phyloP scores from a whole-genome alignment of 140 eudicot species.

The Cichorium intybus region DNA sequence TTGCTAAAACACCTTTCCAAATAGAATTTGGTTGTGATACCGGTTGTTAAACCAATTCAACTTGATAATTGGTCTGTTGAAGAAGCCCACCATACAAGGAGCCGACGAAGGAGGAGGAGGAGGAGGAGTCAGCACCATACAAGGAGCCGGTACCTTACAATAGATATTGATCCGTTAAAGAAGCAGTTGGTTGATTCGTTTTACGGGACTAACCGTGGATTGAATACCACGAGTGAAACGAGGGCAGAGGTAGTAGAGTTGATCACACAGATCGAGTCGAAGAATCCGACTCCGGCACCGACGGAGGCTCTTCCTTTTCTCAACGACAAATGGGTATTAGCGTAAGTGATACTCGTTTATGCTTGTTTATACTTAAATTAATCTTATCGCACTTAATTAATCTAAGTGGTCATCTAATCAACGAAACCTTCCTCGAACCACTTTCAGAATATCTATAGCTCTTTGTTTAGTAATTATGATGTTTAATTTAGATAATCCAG shows the following conservation, averaged over 20 bases:
- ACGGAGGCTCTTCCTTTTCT: constrained; percentile 71
- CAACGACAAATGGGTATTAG: constrained; percentile 89
- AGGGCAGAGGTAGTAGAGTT: constrained; percentile 90
- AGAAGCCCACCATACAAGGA: too few relatives aligned
- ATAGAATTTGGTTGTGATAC: too few relatives aligned
- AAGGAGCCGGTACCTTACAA: constrained; percentile 38
- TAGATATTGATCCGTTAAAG: constrained; percentile 69
- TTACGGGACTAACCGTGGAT: constrained; percentile 62
- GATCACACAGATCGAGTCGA: constrained; percentile 82
- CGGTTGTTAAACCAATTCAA: too few relatives aligned
- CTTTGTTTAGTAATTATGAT: not conserved
- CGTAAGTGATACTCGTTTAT: constrained; percentile 44
- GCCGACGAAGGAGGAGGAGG: too few relatives aligned
- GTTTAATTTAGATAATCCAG: not conserved
- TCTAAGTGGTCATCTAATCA: not conserved
- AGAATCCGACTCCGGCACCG: constrained; percentile 84
- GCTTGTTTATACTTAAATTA: not conserved
- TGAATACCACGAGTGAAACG: constrained; percentile 70
- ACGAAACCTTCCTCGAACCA: not conserved
- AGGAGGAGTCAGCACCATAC: too few relatives aligned
- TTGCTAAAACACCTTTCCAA: too few relatives aligned
- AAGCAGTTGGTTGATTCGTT: constrained; percentile 66
- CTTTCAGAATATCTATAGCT: not conserved
- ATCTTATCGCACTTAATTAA: not conserved
- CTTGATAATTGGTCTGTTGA: too few relatives aligned